phyloP scores from a whole-genome alignment of 1,284 basidiomycete species.

The Xerocomus cyaneibrunnescens region DNA sequence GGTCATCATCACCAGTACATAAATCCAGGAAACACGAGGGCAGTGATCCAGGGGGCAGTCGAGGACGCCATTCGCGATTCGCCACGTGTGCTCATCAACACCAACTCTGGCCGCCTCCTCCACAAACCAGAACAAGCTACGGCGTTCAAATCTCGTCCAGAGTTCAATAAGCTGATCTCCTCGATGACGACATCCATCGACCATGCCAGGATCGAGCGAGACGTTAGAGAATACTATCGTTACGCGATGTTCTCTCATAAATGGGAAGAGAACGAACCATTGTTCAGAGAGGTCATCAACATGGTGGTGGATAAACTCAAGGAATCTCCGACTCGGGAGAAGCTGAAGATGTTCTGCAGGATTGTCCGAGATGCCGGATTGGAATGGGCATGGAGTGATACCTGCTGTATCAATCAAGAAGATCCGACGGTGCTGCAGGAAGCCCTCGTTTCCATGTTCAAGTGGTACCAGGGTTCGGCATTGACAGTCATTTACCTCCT shows the following conservation, averaged over 20 bases:
- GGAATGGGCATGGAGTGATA: too few species aligned
- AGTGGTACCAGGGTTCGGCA: not conserved
- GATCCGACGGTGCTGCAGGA: not conserved
- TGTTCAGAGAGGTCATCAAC: not conserved
- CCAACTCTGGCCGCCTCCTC: not conserved
- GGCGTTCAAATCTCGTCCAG: not conserved
- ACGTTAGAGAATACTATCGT: not conserved
- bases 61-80: not conserved
- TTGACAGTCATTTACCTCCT: not conserved
- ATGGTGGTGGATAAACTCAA: not conserved
- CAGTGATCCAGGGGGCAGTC: not conserved
- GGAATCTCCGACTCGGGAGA: too few species aligned
- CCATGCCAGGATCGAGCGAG: not conserved
- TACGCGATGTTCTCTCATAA: constrained; percentile 5
- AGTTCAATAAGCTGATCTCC: too few species aligned
- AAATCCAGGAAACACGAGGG: not conserved
- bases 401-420: too few species aligned
- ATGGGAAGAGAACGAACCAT: too few species aligned
- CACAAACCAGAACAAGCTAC: not conserved
- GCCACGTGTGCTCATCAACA: not conserved
- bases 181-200: not conserved
- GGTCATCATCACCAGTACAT: not conserved
- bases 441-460: not conserved
- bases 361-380: too few species aligned
- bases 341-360: too few species aligned